These are phyloP conservation scores for Candida maris DNA, from an alignment of 805 yeast genomes.

Conservation along the genomic window DNA sequence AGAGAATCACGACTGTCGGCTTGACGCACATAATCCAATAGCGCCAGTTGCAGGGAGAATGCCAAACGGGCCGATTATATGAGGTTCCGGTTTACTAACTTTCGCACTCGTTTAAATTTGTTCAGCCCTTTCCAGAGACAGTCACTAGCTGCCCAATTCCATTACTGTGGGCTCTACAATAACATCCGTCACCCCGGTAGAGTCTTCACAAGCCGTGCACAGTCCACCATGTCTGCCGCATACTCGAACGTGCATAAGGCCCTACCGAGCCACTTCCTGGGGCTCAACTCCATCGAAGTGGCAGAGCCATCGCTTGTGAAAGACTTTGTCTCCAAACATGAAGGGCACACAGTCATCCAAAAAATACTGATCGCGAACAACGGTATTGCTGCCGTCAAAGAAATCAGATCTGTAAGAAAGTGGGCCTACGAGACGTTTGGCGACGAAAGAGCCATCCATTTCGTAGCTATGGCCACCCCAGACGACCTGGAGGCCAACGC, in stretches of 20 bases:
- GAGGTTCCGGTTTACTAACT: not conserved
- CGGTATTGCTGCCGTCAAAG: slow-evolving; percentile 99
- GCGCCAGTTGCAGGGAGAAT: too few species aligned
- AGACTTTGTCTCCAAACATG: slow-evolving; percentile 78
- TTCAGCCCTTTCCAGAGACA: not conserved
- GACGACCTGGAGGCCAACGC: slow-evolving; percentile 96
- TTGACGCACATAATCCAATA: too few species aligned
- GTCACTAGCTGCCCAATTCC: not conserved
- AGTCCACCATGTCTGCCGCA: slow-evolving; percentile 17
- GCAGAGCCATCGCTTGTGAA: slow-evolving; percentile 79
- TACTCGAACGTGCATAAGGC: slow-evolving; percentile 24
- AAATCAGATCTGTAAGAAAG: slow-evolving; percentile 93
- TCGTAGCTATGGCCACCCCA: slow-evolving; percentile 99
- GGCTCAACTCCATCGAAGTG: slow-evolving; percentile 69
- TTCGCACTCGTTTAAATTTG: not conserved
- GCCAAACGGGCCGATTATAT: not conserved
- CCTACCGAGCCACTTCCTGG: slow-evolving; percentile 74
- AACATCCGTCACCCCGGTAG: not conserved
- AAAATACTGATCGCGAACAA: slow-evolving; percentile 92
- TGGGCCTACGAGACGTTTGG: slow-evolving; percentile 99
- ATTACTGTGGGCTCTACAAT: not conserved
- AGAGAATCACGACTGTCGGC: too few species aligned
- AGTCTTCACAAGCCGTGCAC: not conserved
- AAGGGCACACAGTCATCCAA: slow-evolving; percentile 93
- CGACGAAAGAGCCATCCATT: slow-evolving; percentile 87